Evolutionary conservation across 345 rosid genomes (phyloP).

Genomic region (Hibiscus trionum): DNA sequence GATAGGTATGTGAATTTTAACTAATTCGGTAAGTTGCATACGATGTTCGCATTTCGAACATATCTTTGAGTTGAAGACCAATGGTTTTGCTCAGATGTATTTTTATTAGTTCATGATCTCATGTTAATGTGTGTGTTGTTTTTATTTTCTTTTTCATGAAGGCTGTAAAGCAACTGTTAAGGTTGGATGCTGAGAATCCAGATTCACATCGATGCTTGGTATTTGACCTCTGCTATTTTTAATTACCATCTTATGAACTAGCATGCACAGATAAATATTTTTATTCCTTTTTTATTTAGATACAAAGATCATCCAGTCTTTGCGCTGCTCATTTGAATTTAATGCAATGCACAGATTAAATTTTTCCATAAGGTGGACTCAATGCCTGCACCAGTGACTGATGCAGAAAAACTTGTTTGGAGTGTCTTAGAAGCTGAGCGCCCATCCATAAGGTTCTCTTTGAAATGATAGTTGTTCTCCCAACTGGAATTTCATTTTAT

Average conservation of each 20-base stretch:
- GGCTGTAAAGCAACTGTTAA: conserved; percentile 86
- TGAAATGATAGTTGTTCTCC: not conserved
- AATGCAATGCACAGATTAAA: conserved; percentile 46
- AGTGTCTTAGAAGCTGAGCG: conserved; percentile 90
- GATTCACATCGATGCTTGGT: conserved; percentile 91
- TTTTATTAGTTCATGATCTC: not conserved
- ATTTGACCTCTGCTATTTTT: conserved; percentile 14
- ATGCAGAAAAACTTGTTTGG: conserved; percentile 76
- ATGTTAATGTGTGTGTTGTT: not conserved
- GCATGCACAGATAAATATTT: not conserved
- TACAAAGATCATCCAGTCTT: not conserved
- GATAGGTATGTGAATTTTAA: not conserved
- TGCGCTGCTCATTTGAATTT: conserved; percentile 6
- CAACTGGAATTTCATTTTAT: not conserved
- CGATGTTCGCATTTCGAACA: not conserved
- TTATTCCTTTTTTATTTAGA: not conserved
- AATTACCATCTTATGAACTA: not conserved
- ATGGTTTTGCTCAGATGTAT: not conserved
- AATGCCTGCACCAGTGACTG: conserved; percentile 54
- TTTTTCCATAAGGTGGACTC: conserved; percentile 71
- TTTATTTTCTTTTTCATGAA: conserved; percentile 16
- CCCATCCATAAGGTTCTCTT: conserved; percentile 61
- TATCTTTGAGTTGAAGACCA: conserved; percentile 2
- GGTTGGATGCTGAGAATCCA: conserved; percentile 80
- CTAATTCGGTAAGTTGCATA: not conserved